These are phyloP conservation scores for Phaseolus coccineus DNA, from an alignment of 331 rosid genomes.

Conservation along the genomic window DNA sequence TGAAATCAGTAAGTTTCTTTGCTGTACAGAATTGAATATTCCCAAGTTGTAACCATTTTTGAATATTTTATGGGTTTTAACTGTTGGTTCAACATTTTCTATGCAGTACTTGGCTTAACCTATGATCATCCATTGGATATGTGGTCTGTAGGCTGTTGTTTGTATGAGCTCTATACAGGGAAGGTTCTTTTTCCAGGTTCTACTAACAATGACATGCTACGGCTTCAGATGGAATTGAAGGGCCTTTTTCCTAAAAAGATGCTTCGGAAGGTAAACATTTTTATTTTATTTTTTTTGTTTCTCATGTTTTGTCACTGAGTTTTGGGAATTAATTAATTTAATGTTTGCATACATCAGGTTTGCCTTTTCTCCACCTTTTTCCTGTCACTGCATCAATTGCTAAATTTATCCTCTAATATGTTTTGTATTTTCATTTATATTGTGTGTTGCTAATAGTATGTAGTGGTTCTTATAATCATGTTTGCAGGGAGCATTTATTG, in stretches of 20 bases:
- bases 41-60: background rate
- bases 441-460: background rate
- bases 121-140: slow-evolving; percentile 99
- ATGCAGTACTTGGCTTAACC: slow-evolving; percentile 59
- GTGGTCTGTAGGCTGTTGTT: slow-evolving; percentile 98
- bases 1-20: slow-evolving; percentile 56
- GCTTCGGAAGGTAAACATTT: slow-evolving; percentile 78
- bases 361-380: background rate
- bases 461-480: slow-evolving; percentile 11
- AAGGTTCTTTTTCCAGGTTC: slow-evolving; percentile 97
- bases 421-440: background rate
- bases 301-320: background rate
- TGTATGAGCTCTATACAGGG: slow-evolving; percentile 87
- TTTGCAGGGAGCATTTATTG: slow-evolving; percentile 87
- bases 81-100: slow-evolving; percentile 25
- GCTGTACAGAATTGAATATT: background rate
- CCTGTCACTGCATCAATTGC: background rate
- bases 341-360: background rate
- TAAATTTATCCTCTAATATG: background rate
- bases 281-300: background rate
- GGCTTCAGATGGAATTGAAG: slow-evolving; percentile 95
- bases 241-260: slow-evolving; percentile 94
- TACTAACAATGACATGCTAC: slow-evolving; percentile 94
- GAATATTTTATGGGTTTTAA: slow-evolving; percentile 17
- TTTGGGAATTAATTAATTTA: background rate